A percentile compares a stretch with the other conserved stretches of the same genome.
Conservation (phyloP, 257 asterid species). For the Paraleonurus japonicus region DNA sequence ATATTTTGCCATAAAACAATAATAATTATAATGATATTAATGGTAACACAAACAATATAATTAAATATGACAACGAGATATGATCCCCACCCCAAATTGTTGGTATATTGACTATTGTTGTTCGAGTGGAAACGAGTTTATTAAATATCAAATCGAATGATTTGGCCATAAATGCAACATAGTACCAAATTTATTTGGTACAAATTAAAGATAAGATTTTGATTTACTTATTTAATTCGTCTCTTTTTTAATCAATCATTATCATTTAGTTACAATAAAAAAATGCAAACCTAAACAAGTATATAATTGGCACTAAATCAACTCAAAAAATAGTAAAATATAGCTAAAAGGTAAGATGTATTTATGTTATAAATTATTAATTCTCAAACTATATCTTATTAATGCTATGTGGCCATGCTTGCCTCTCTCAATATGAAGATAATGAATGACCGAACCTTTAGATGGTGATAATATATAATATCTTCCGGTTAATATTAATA, state of each 20-base stretch:
- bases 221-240: neutral
- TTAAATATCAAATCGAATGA: slow-evolving; percentile 7
- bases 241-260: neutral
- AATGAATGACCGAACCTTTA: neutral
- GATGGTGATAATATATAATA: neutral
- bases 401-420: slow-evolving; percentile 8
- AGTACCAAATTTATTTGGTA: slow-evolving; percentile 6
- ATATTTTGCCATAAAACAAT: too few relatives aligned
- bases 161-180: slow-evolving; percentile 9
- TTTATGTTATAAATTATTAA: neutral
- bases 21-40: too few relatives aligned
- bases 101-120: too few relatives aligned
- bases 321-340: neutral
- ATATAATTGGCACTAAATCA: neutral
- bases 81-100: too few relatives aligned
- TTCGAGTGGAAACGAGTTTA: neutral
- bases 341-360: neutral
- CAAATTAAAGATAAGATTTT: neutral
- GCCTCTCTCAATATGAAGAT: slow-evolving; percentile 3
- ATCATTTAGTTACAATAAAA: neutral
- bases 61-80: too few relatives aligned
- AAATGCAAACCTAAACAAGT: neutral
- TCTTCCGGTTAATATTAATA: neutral
- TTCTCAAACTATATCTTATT: neutral
- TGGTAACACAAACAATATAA: too few relatives aligned